A percentile compares a stretch with the other conserved stretches of the same genome.
phyloP scores from a whole-genome alignment of 768 basidiomycete species.

The Trametes gibbosa region DNA sequence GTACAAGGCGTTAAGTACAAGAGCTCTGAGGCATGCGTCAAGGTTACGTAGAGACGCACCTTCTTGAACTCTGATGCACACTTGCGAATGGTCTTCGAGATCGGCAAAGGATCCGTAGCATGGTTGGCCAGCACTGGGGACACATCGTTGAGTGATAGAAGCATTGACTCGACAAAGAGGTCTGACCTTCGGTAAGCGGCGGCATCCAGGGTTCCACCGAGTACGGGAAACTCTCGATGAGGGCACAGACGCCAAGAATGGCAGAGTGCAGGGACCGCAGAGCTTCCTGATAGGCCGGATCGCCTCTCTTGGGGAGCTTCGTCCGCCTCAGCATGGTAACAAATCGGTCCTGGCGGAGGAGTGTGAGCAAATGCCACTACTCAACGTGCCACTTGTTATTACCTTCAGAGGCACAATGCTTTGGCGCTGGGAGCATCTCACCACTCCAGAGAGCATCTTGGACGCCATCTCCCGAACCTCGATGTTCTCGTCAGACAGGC shows the following conservation, averaged over 20 bases:
- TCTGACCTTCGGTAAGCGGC: constrained; percentile 67
- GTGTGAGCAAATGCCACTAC: neutral
- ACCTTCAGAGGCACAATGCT: constrained; percentile 85
- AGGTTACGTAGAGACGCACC: constrained; percentile 38
- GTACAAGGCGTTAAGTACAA: constrained; percentile 1
- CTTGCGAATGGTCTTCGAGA: constrained; percentile 85
- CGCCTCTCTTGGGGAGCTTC: constrained; percentile 64
- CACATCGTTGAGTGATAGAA: neutral
- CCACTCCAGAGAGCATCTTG: constrained; percentile 78
- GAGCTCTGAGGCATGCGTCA: neutral
- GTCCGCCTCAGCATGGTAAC: constrained; percentile 57
- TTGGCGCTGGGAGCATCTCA: constrained; percentile 87
- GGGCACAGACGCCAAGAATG: constrained; percentile 47
- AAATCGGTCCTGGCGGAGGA: constrained; percentile 69
- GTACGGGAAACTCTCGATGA: constrained; percentile 58
- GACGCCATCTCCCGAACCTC: constrained; percentile 93
- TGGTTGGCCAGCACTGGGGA: constrained; percentile 66
- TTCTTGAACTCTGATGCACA: constrained; percentile 86
- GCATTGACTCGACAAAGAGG: neutral
- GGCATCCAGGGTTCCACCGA: constrained; percentile 54
- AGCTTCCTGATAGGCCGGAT: constrained; percentile 69
- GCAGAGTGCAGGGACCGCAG: constrained; percentile 75
- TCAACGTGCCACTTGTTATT: constrained; percentile 14
- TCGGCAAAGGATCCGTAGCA: constrained; percentile 83
- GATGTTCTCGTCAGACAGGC: constrained; percentile 85